These are phyloP conservation scores for Cymbopogon flexuosus DNA, from an alignment of 202 grass and related monocot genomes.

Conservation along the genomic window DNA sequence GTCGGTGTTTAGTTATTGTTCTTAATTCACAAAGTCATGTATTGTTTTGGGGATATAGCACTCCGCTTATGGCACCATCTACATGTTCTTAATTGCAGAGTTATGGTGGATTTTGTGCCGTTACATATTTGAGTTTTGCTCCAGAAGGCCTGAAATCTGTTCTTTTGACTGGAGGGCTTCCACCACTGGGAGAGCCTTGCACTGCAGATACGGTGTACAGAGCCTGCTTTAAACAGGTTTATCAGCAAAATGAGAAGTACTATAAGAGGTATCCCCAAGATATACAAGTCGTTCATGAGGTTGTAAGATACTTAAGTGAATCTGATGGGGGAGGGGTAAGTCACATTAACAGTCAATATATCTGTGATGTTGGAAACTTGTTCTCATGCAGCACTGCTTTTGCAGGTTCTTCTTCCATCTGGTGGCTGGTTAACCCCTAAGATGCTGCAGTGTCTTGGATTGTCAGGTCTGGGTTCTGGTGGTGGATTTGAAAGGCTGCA, in stretches of 20 bases:
- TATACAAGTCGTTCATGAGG: conserved; percentile 57
- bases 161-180: conserved; percentile 86
- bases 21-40: background rate
- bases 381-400: conserved; percentile 15
- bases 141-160: conserved; percentile 88
- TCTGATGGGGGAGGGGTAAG: conserved; percentile 82
- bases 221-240: conserved; percentile 82
- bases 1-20: background rate
- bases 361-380: conserved; percentile 10
- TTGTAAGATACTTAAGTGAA: conserved; percentile 67
- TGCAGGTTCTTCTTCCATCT: conserved; percentile 77
- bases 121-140: conserved; percentile 95
- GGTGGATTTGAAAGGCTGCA: conserved; percentile 95
- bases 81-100: conserved; percentile 43
- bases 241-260: conserved; percentile 86
- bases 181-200: conserved; percentile 61
- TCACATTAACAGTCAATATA: conserved; percentile 13
- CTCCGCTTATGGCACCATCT: background rate
- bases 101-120: conserved; percentile 93
- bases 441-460: conserved; percentile 82
- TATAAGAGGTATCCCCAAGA: conserved; percentile 88
- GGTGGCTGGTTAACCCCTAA: conserved; percentile 83
- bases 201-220: conserved; percentile 81
- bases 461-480: conserved; percentile 69
- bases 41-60: background rate